Conservation (phyloP, 495 filamentous ascomycete species). For the Penicillium angulare region DNA sequence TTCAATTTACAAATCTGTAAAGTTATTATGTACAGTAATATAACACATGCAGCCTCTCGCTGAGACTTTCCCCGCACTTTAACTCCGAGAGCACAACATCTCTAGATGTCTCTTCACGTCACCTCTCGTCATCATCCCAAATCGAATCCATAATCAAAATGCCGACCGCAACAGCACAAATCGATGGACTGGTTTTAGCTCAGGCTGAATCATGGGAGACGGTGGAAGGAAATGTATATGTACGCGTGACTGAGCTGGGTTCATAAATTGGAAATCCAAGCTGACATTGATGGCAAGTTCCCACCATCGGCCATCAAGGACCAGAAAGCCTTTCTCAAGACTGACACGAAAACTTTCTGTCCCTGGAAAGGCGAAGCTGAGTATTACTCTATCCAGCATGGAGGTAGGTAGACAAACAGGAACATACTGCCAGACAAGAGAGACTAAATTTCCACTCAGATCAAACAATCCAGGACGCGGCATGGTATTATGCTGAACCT, state of each 20-base stretch:
- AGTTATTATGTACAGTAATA: too few species aligned
- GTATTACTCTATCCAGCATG: slow-evolving; percentile 63
- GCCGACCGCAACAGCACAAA: slow-evolving; percentile 55
- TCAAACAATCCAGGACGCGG: slow-evolving; percentile 55
- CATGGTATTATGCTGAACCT: slow-evolving; percentile 65
- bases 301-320: slow-evolving; percentile 37
- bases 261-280: neutral
- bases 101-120: neutral
- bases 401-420: slow-evolving; percentile 36
- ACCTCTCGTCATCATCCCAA: too few species aligned
- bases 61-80: too few species aligned
- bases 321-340: slow-evolving; percentile 44
- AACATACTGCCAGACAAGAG: neutral
- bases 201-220: slow-evolving; percentile 60
- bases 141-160: too few species aligned
- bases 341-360: slow-evolving; percentile 55
- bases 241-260: slow-evolving; percentile 24
- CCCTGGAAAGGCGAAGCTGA: slow-evolving; percentile 69
- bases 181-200: slow-evolving; percentile 58
- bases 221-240: slow-evolving; percentile 74
- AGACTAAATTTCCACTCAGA: slow-evolving; percentile 24
- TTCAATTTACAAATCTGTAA: too few species aligned
- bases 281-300: slow-evolving; percentile 29
- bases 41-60: too few species aligned
- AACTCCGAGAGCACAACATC: too few species aligned